A percentile compares a stretch with the other conserved stretches of the same genome.
phyloP scores from a whole-genome alignment of 441 rosid genomes.

The Gossypium aridum region DNA sequence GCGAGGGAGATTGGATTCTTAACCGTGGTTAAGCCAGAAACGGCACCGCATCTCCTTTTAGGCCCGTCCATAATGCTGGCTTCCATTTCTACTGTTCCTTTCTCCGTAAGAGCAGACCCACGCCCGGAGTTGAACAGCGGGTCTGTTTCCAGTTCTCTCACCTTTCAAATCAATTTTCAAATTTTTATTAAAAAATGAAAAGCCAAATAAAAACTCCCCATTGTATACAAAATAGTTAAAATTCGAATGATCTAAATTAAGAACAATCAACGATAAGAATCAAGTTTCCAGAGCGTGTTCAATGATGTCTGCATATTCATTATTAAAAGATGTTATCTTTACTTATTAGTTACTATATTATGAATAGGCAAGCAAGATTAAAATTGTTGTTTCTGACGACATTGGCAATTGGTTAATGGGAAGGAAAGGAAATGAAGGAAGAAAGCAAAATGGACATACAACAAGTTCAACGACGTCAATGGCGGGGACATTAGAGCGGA shows the following conservation, averaged over 20 bases:
- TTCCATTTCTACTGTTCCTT: conserved; percentile 94
- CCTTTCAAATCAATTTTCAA: conserved; percentile 25
- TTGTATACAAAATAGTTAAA: too few relatives aligned
- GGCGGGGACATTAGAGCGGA: conserved; percentile 66
- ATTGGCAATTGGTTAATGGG: too few relatives aligned
- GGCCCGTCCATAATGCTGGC: conserved; percentile 96
- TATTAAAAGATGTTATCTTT: too few relatives aligned
- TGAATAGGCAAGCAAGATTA: too few relatives aligned
- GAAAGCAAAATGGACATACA: conserved; percentile 27
- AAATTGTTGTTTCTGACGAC: too few relatives aligned
- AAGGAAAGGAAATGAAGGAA: neutral
- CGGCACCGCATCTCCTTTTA: conserved; percentile 82
- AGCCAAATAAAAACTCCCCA: neutral
- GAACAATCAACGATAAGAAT: too few relatives aligned
- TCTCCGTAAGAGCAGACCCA: conserved; percentile 85
- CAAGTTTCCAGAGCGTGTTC: too few relatives aligned
- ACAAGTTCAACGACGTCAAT: conserved; percentile 91
- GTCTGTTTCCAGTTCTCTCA: conserved; percentile 78
- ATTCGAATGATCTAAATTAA: too few relatives aligned
- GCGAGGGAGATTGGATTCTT: conserved; percentile 88
- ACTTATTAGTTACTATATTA: too few relatives aligned
- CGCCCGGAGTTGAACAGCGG: conserved; percentile 90
- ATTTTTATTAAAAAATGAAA: neutral
- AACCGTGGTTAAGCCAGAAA: conserved; percentile 78
- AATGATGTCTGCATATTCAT: too few relatives aligned